Conservation (phyloP, 768 basidiomycete species). For the Amanita polypyramis region DNA sequence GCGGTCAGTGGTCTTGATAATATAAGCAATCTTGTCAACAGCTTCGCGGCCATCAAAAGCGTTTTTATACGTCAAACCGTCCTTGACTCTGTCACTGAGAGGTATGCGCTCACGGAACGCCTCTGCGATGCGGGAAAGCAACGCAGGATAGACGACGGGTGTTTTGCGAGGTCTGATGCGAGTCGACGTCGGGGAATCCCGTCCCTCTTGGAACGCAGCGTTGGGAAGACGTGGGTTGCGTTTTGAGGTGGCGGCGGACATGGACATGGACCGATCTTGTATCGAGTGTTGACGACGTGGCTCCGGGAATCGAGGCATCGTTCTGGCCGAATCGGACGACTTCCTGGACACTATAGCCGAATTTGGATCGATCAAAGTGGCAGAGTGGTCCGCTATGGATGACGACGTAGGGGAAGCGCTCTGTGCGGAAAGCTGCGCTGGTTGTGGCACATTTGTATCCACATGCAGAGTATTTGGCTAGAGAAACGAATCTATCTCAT, state of each 20-base stretch:
- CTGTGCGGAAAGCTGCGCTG: constrained; percentile 27
- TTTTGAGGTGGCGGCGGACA: constrained; percentile 50
- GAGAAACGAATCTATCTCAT: constrained; percentile 4
- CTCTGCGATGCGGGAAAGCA: constrained; percentile 89
- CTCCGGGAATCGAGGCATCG: constrained; percentile 37
- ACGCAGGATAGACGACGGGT: constrained; percentile 88
- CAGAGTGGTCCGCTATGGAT: constrained; percentile 22
- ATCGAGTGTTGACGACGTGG: constrained; percentile 48
- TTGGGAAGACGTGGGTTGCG: constrained; percentile 24
- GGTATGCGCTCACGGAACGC: constrained; percentile 80
- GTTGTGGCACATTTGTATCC: constrained; percentile 38
- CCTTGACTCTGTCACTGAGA: constrained; percentile 77
- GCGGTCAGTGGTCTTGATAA: constrained; percentile 96
- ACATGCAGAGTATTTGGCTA: constrained; percentile 46
- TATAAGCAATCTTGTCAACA: constrained; percentile 93
- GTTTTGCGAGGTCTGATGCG: constrained; percentile 39
- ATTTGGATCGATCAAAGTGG: constrained; percentile 14
- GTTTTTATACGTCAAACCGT: constrained; percentile 92
- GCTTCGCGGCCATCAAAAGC: constrained; percentile 96
- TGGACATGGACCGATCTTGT: constrained; percentile 70
- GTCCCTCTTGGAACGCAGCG: constrained; percentile 26
- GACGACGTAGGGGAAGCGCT: constrained; percentile 33
- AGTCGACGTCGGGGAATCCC: constrained; percentile 29
- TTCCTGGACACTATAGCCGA: constrained; percentile 28
- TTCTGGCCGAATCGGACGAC: constrained; percentile 63